Percentiles rank a stretch among this genome's conserved stretches.
phyloP scores from a whole-genome alignment of 2,329 filamentous ascomycete species.

The Aurifilum marmelostoma region DNA sequence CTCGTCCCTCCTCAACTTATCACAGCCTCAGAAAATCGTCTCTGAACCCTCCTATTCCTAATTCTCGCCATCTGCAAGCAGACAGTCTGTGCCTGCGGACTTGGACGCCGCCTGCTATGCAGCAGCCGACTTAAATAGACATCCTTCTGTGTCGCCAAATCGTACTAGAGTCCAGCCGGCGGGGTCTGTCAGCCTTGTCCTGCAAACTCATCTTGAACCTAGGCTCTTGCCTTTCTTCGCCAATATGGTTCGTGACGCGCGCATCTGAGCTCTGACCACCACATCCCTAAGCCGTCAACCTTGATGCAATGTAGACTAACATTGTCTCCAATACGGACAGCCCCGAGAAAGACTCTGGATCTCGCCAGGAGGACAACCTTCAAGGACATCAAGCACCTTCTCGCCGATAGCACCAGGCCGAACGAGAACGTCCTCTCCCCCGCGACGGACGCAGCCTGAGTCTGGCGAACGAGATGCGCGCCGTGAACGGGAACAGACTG shows the following conservation, averaged over 20 bases:
- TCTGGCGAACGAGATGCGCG: conserved; percentile 2
- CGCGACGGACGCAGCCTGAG: conserved; percentile 3
- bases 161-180: not conserved
- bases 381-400: not conserved
- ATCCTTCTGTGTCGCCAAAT: not conserved
- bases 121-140: not conserved
- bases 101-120: not conserved
- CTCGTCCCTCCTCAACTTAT: not conserved
- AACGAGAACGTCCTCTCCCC: not conserved
- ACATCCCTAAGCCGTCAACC: not conserved
- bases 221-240: not conserved
- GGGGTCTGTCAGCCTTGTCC: not conserved
- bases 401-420: not conserved
- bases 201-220: not conserved
- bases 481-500: not conserved
- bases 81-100: not conserved
- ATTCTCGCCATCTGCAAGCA: not conserved
- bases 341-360: conserved; percentile 15
- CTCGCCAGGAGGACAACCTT: not conserved
- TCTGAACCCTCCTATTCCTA: not conserved
- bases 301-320: not conserved
- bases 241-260: conserved; percentile 18
- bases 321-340: not conserved
- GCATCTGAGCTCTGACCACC: conserved; percentile 6
- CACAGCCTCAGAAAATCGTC: not conserved